Evolutionary conservation across 2,329 filamentous ascomycete genomes (phyloP).

Genomic region (Scytalidium sp.): DNA sequence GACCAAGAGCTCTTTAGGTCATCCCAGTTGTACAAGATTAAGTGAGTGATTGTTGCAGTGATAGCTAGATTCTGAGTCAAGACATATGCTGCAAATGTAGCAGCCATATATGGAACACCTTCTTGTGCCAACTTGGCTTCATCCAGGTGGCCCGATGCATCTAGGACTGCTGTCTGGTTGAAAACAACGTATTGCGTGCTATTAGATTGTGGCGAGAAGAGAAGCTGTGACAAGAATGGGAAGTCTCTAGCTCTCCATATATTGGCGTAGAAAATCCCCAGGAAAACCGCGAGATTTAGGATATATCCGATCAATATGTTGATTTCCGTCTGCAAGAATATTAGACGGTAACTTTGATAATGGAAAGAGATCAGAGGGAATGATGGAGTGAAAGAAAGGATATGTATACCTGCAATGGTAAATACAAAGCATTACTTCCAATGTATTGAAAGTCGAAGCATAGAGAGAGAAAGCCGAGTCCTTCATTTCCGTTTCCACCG

Average conservation of each 20-base stretch:
- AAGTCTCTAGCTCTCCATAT: conserved; percentile 35
- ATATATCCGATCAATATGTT: conserved; percentile 19
- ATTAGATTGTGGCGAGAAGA: conserved; percentile 34
- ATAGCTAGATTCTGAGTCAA: conserved; percentile 40
- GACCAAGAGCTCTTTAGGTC: conserved; percentile 33
- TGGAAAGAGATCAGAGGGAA: not conserved
- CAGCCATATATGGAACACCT: conserved; percentile 38
- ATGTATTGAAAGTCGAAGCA: conserved; percentile 42
- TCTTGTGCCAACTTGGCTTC: conserved; percentile 25
- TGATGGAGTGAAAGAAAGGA: not conserved
- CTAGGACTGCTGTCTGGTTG: conserved; percentile 40
- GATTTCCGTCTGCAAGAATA: conserved; percentile 29
- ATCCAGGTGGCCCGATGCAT: conserved; percentile 32
- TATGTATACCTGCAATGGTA: conserved; percentile 16
- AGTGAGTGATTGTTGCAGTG: conserved; percentile 41
- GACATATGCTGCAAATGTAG: conserved; percentile 33
- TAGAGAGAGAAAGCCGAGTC: conserved; percentile 35
- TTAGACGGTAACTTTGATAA: conserved; percentile 7
- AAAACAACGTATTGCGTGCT: conserved; percentile 31
- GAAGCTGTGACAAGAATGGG: conserved; percentile 37
- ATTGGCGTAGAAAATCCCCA: conserved; percentile 37
- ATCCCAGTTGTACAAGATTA: conserved; percentile 32
- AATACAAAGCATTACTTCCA: conserved; percentile 6
- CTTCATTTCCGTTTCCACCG: conserved; percentile 56
- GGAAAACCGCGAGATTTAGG: conserved; percentile 26